Percentiles rank a stretch among this genome's conserved stretches.
These are phyloP conservation scores for Lactifluus rugatus DNA, from an alignment of 768 basidiomycete species.

Conservation along the genomic window DNA sequence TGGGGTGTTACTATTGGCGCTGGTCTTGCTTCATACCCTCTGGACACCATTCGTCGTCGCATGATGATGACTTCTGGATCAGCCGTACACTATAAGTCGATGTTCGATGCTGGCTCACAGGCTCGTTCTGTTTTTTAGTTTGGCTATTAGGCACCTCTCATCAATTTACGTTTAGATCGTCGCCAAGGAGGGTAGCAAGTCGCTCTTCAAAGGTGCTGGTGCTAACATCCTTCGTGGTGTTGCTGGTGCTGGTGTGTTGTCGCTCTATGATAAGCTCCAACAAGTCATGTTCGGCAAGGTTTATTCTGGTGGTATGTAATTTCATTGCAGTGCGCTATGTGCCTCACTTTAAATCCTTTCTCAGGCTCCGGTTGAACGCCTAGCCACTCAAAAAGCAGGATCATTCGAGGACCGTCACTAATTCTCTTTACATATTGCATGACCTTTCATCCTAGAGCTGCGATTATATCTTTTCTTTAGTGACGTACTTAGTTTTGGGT, in stretches of 20 bases:
- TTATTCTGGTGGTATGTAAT: slow-evolving; percentile 82
- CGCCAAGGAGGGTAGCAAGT: slow-evolving; percentile 90
- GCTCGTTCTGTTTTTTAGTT: neutral
- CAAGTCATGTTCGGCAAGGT: slow-evolving; percentile 97
- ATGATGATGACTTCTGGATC: slow-evolving; percentile 99
- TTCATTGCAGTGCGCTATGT: neutral
- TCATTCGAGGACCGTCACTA: slow-evolving; percentile 21
- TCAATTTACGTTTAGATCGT: slow-evolving; percentile 41
- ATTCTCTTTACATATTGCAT: slow-evolving; percentile 26
- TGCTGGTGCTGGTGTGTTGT: slow-evolving; percentile 98
- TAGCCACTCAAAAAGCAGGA: slow-evolving; percentile 18
- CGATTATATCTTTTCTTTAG: slow-evolving; percentile 26
- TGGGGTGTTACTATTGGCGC: slow-evolving; percentile 99
- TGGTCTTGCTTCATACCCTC: slow-evolving; percentile 95
- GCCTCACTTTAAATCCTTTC: neutral
- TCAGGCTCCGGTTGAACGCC: slow-evolving; percentile 35
- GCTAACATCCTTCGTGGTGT: slow-evolving; percentile 92
- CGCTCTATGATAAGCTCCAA: slow-evolving; percentile 98
- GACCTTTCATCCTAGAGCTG: slow-evolving; percentile 28
- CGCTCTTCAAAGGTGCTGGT: slow-evolving; percentile 99
- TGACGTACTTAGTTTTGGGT: slow-evolving; percentile 19
- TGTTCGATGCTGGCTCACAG: slow-evolving; percentile 93
- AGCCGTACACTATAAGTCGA: slow-evolving; percentile 95
- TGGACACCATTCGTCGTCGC: slow-evolving; percentile 96
- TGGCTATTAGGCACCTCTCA: too few species aligned